Conservation (phyloP, 1,284 basidiomycete species). For the Cryptococcus sp. region DNA sequence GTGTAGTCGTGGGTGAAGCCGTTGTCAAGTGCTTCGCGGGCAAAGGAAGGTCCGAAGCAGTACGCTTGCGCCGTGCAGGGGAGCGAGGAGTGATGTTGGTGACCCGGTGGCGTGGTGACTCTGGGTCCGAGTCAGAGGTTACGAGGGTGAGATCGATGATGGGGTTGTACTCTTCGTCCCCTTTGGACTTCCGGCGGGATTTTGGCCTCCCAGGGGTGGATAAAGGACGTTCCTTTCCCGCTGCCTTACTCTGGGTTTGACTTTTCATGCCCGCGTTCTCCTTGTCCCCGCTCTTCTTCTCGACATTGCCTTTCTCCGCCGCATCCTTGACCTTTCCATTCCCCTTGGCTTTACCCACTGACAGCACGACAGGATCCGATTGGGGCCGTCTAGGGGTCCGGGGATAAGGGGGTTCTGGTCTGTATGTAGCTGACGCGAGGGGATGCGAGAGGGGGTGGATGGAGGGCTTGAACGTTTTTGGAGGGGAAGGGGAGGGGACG, state of each 20-base stretch:
- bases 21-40: not conserved
- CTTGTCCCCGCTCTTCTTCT: not conserved
- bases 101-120: not conserved
- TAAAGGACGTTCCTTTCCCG: not conserved
- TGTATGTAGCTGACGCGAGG: slow-evolving; percentile 6
- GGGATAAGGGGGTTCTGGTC: slow-evolving; percentile 2
- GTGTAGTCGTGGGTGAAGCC: not conserved
- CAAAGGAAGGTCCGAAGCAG: not conserved
- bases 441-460: slow-evolving; percentile 16
- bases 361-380: slow-evolving; percentile 12
- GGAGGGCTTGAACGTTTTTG: slow-evolving; percentile 15
- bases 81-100: slow-evolving; percentile 21
- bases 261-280: not conserved
- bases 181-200: not conserved
- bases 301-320: not conserved
- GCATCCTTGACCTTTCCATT: not conserved
- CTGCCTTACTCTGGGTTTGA: not conserved
- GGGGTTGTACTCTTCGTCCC: slow-evolving; percentile 5
- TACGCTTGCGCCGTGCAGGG: slow-evolving; percentile 7
- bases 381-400: slow-evolving; percentile 6
- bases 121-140: slow-evolving; percentile 12
- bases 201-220: not conserved
- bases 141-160: slow-evolving; percentile 18
- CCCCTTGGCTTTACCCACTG: not conserved
- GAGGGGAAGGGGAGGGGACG: not conserved